Conservation (phyloP, 306 rosid genomes). For the Citrullus amarus region DNA sequence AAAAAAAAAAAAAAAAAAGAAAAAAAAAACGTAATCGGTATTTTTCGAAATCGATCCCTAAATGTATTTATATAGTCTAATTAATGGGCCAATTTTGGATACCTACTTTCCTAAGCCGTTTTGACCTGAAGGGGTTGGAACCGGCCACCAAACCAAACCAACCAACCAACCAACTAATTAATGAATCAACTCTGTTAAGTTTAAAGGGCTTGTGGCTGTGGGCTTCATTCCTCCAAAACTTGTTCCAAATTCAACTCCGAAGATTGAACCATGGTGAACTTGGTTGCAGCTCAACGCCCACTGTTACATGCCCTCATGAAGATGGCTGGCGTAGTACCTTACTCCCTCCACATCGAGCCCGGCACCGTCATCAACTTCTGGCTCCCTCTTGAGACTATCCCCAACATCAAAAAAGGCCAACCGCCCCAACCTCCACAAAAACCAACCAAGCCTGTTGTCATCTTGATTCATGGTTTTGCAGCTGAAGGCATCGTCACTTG, state of each 20-base stretch:
- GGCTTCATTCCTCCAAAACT: neutral
- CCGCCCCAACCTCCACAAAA: conserved; percentile 9
- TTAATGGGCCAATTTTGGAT: neutral
- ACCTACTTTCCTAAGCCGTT: neutral
- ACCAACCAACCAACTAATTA: too few relatives aligned
- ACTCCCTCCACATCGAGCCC: conserved; percentile 60
- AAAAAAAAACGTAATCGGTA: too few relatives aligned
- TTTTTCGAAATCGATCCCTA: too few relatives aligned
- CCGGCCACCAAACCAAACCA: neutral
- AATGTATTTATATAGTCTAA: too few relatives aligned
- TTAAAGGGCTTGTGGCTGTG: neutral
- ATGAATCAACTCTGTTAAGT: neutral
- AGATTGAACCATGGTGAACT: conserved; percentile 48
- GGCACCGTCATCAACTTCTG: conserved; percentile 75
- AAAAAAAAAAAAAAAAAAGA: too few relatives aligned
- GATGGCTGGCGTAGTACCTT: conserved; percentile 67
- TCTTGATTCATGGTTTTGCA: conserved; percentile 72
- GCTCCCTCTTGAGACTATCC: conserved; percentile 51
- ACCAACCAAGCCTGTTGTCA: conserved; percentile 61
- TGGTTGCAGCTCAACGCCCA: conserved; percentile 61
- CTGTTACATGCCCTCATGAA: conserved; percentile 59
- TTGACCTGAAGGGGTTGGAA: neutral
- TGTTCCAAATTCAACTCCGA: neutral
- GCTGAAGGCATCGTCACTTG: conserved; percentile 76
- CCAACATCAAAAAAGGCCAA: conserved; percentile 33